Base-by-base conservation (phyloP, 192 early-diverging fungal genomes). In the Podila epigama region DNA sequence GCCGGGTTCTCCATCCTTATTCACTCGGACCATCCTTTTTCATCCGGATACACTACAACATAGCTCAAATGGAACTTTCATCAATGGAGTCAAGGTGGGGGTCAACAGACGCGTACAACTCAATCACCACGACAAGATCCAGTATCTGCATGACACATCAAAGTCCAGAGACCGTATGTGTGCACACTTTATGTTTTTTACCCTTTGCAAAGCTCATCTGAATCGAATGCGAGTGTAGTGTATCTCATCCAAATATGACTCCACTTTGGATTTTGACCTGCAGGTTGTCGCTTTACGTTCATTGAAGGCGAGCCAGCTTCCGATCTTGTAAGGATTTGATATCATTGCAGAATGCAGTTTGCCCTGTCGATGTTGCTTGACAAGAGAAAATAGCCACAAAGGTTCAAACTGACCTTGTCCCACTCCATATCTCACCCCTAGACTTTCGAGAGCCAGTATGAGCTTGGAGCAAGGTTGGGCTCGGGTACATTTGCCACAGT, bases 41-140 rank as follows among this genome's bases (percentile, higher is more conserved):
- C n/a, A n/a, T n/a, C n/a, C n/a, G n/a, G n/a, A n/a, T n/a, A n/a
- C n/a, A n/a, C n/a, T n/a, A n/a, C n/a, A n/a, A n/a, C n/a, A n/a
- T n/a, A 91, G 90, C 81, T 84, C 89, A 15, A 91, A 93, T 58
- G 92, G 92, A 22, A 93, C 90, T 2, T 91, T 78, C 60, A 83
- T 93, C 66, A 91, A 91, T 66, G 85, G 84, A 16, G 58, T 58
- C 29, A 83, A 84, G 37, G 69, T 92, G n/a, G 73, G 68, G 4
- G 79, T 82, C 25, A 84, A 83, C 56, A 64, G 80, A 51, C 69
- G 84, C 2, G 62, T 86, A 16, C 81, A 85, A 65, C 83, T 93
- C 40, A 67, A 70, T 15, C 64, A 87, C 60, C 88, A 86, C 22
- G 92, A 93, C 65, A 79, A 79, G 53, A 87, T 93, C 55, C 83